phyloP scores from a whole-genome alignment of 129 eudicot species.

The Helichrysum umbraculigerum region DNA sequence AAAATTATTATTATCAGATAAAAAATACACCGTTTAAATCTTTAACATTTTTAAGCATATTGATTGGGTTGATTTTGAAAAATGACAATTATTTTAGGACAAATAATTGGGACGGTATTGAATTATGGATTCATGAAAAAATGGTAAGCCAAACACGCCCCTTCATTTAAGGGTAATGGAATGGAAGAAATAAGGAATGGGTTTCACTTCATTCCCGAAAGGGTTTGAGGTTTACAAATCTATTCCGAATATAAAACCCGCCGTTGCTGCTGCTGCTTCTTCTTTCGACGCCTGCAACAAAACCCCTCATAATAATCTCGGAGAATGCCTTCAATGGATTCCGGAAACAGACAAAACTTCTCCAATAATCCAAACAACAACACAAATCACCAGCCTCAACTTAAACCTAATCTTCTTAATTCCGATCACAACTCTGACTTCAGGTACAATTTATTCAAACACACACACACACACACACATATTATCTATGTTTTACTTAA shows the following conservation, averaged over 20 bases:
- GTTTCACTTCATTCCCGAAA: neutral
- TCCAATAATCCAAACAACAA: neutral
- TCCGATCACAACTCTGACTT: neutral
- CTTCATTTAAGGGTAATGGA: neutral
- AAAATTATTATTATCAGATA: too few species aligned
- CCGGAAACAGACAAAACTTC: neutral
- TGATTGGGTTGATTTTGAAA: too few species aligned
- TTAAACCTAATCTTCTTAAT: neutral
- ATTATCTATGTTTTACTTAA: too few species aligned
- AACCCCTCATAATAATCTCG: neutral
- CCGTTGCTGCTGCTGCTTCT: neutral
- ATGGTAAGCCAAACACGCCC: too few species aligned
- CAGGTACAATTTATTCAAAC: neutral
- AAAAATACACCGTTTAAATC: too few species aligned
- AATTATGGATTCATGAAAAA: too few species aligned
- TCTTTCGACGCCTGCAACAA: neutral
- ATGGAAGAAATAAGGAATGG: neutral
- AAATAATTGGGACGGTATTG: too few species aligned
- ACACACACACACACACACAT: neutral
- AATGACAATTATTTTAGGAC: too few species aligned
- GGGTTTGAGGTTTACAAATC: neutral
- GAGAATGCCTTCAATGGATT: neutral
- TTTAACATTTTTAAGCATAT: too few species aligned
- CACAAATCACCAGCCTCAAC: neutral
- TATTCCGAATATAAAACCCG: neutral